Evolutionary conservation across 106 monocot species (phyloP), one percentile per base, ranked within the genome.

Genomic region (Allium cepa): DNA sequence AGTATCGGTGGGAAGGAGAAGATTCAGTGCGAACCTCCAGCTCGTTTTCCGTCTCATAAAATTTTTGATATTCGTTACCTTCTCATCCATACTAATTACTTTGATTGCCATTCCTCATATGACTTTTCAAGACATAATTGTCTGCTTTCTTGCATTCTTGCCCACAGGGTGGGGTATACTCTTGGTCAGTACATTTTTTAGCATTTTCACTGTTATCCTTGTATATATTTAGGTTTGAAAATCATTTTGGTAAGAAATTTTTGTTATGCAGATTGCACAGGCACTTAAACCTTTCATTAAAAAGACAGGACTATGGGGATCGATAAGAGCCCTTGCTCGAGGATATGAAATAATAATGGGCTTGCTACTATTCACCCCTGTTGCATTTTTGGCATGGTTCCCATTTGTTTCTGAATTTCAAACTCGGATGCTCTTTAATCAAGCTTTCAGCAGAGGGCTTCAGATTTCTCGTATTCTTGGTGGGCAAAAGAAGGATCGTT

Each of bases 381-480:
- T 94, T 49, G 84, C 90, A 52, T 82, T 94, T 51, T 77, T 94
- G 58, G 87, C 94, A 7, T 94, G 94, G 94, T 94, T 94, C 46
- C 94, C 94, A 1, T 90, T 94, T 76, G 90, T 91, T 46, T 94
- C 94, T 4, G 94, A 94, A 68, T 91, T 94, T 56, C 94, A 94
- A 67, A 94, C 87, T 0, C 78, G 94, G 2, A 94, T 94, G 94
- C 79, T 94, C 10, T 94, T 94, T 56, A 94, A 94, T 75, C 94
- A 88, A 68, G 90, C 94, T 9, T 94, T 94, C 65, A 94, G 94
- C 49, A 87, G 90, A 67, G 91, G 94, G 18, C 75, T 94, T 14
- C 94, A 94, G 60, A 94, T 91, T 60, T 94, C 87, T 59, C 94
- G 94, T 8, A 94, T 94, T 77, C 94, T 94, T 63, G 94, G 94